Base-by-base conservation (phyloP, 768 basidiomycete species). In the Rickenella mellea region DNA sequence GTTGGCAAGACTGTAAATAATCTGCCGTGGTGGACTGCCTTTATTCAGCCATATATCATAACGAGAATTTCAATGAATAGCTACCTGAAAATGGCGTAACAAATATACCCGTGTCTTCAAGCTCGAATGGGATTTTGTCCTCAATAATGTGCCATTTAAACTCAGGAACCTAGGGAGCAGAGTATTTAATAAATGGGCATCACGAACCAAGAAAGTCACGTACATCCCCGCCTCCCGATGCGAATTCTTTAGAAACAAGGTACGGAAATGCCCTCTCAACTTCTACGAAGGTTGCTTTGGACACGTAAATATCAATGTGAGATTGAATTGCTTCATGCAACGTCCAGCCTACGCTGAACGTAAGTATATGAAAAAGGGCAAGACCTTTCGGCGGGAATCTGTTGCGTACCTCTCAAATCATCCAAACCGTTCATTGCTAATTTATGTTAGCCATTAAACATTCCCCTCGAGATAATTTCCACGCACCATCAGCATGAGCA, bases 381-480 rank as follows among this genome's bases (percentile, higher is more conserved):
- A 20, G n/a, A 46, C 36, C 27, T 43, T 39, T 32, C 40, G 39
- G 19, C 41, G 37, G 21, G 39, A 40, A 20, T 24, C 29, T 22
- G 45, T 31, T 27, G 58, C 67, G 43, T 47, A 81, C 86, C 83
- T 67, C 90, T 70, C 27, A 93, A 65, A 59, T 94, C 91, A 61
- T 94, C 91, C 43, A 94, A 60, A 3, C 91, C 91, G 53, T 90
- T 89, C 67, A 90, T 87, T 5, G 91, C 90, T 71, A 43, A 31
- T 14, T 28, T 35, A 7, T 28, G 41, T 46, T 31, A 51, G 46
- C 33, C 15, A 36, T 9, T 22, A 22, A 36, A 3, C 4, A 9
- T 19, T 9, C 7, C 4, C 11, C 15, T 15, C 6, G 33, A 19
- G 25, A 24, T 30, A 26, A 24, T 27, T 10, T 3, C 42, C 19